A percentile compares a stretch with the other conserved stretches of the same genome.
phyloP scores from a whole-genome alignment of 78 protist genomes.

The Isochrysis galbana region DNA sequence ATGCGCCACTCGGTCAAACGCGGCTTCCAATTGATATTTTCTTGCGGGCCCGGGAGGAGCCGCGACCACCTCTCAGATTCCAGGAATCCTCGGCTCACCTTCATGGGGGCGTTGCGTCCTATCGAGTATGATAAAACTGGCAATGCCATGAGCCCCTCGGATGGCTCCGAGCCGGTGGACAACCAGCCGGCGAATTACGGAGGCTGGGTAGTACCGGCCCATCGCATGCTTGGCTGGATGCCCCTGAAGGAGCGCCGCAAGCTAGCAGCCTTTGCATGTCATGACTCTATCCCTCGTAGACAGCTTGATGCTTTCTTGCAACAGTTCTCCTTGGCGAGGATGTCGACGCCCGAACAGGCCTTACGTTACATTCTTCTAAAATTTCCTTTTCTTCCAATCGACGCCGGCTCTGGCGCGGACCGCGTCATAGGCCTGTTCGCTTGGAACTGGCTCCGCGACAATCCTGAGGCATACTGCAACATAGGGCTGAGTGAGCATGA shows the following conservation, averaged over 20 bases:
- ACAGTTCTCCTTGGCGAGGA: background rate
- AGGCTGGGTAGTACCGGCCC: background rate
- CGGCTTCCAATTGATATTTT: background rate
- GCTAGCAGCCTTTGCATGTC: background rate
- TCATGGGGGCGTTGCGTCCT: too few species aligned
- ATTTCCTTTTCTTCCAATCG: constrained; percentile 13
- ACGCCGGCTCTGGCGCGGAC: constrained; percentile 23
- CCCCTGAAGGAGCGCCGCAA: background rate
- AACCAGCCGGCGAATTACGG: too few species aligned
- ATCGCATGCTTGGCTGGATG: background rate
- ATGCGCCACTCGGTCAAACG: background rate
- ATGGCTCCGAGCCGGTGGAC: background rate
- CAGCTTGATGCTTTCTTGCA: background rate
- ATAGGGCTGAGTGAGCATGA: background rate
- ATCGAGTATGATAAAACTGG: too few species aligned
- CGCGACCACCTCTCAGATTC: too few species aligned
- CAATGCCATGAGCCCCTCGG: background rate
- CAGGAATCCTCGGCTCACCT: too few species aligned
- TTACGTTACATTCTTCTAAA: background rate
- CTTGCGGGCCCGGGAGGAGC: too few species aligned
- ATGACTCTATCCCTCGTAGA: background rate
- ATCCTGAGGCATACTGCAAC: background rate
- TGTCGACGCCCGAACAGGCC: background rate
- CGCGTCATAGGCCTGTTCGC: background rate
- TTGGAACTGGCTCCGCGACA: background rate